Percentiles rank a stretch among this genome's conserved stretches.
Conservation (phyloP, 257 asterid genomes). For the Jasminum sambac region DNA sequence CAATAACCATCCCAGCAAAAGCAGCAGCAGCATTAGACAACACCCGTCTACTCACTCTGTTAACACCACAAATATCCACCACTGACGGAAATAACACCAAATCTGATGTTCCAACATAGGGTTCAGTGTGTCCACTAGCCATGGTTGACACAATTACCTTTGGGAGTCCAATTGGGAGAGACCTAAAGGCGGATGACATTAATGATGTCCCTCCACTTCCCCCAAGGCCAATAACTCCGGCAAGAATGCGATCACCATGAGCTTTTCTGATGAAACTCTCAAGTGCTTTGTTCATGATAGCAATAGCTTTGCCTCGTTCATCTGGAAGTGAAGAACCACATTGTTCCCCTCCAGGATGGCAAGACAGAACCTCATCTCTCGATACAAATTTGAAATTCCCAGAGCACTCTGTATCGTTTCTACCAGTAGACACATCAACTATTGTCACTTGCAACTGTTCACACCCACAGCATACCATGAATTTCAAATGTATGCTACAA, state of each 20-base stretch:
- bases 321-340: constrained; percentile 49
- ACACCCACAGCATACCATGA: constrained; percentile 9
- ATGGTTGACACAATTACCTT: constrained; percentile 83
- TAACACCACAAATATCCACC: constrained; percentile 94
- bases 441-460: constrained; percentile 67
- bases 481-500: not conserved
- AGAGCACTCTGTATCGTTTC: constrained; percentile 40
- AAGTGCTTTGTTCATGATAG: constrained; percentile 63
- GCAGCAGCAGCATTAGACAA: constrained; percentile 83
- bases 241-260: constrained; percentile 41
- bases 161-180: constrained; percentile 85
- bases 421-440: constrained; percentile 75
- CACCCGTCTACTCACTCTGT: constrained; percentile 71
- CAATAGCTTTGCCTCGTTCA: constrained; percentile 78
- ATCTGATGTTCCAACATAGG: constrained; percentile 90
- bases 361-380: constrained; percentile 61
- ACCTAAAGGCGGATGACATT: constrained; percentile 74
- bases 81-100: constrained; percentile 91
- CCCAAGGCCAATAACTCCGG: constrained; percentile 90
- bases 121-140: constrained; percentile 92
- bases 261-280: constrained; percentile 49
- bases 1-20: constrained; percentile 86
- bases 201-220: constrained; percentile 98
- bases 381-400: constrained; percentile 69
- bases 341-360: constrained; percentile 40